Evolutionary conservation across 2,329 filamentous ascomycete species (phyloP).

Genomic region (Tolypocladium nubicola): DNA sequence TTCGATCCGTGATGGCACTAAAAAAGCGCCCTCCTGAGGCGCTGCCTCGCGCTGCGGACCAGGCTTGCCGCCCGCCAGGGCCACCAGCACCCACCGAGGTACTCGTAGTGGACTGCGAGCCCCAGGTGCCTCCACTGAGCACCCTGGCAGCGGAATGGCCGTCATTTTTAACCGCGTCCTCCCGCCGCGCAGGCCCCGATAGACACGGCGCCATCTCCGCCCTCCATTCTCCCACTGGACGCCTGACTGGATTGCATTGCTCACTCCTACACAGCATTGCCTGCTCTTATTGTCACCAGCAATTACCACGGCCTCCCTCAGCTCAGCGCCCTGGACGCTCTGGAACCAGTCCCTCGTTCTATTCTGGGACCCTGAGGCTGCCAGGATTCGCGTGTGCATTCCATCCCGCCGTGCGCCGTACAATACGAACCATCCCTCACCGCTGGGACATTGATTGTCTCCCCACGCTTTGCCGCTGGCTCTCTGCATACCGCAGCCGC

Average conservation of each 20-base stretch:
- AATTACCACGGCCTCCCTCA: background rate
- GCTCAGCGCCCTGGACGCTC: background rate
- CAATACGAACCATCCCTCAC: background rate
- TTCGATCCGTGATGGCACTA: background rate
- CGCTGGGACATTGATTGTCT: background rate
- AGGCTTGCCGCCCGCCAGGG: background rate
- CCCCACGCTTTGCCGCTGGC: background rate
- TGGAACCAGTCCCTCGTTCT: background rate
- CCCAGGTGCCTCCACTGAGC: background rate
- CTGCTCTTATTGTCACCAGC: background rate
- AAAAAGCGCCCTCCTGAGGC: background rate
- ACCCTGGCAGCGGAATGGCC: slow-evolving; percentile 6
- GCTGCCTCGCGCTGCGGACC: background rate
- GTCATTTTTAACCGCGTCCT: slow-evolving; percentile 8
- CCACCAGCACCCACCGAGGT: background rate
- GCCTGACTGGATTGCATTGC: background rate
- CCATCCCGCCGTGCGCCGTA: background rate
- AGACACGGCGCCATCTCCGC: background rate
- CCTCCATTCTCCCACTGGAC: background rate
- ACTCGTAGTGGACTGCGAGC: background rate
- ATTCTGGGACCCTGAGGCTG: background rate
- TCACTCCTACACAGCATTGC: background rate
- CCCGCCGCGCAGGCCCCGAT: background rate
- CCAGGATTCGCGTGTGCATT: background rate
- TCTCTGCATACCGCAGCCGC: background rate